Percentiles rank a stretch among this genome's conserved stretches.
Evolutionary conservation across 139 green algal species (phyloP).

Genomic region (Trebouxia sp.): DNA sequence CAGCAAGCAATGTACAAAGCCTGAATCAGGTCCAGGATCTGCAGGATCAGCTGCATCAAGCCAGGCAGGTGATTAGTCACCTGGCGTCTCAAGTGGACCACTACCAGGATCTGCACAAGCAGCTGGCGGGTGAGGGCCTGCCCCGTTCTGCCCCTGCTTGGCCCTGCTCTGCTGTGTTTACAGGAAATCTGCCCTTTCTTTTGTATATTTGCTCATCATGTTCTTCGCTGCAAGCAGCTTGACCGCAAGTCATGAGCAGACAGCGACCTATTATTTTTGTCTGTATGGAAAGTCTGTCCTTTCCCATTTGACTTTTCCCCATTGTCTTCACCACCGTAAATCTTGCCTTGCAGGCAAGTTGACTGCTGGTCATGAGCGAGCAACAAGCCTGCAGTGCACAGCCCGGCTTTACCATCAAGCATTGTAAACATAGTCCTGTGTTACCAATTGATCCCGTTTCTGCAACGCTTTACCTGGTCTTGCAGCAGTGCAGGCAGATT

Average conservation of each 20-base stretch:
- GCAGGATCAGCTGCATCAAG: conserved; percentile 6
- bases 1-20: no score
- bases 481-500: no score
- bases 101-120: background rate
- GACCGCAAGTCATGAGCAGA: no score
- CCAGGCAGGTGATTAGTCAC: background rate
- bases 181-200: background rate
- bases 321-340: background rate
- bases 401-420: conserved; percentile 10
- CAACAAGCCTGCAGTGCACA: background rate
- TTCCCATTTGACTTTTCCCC: no score
- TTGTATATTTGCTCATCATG: background rate
- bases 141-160: background rate
- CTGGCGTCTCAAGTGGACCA: background rate
- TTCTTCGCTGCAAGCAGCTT: background rate
- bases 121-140: background rate
- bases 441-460: no score
- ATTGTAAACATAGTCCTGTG: no score
- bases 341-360: background rate
- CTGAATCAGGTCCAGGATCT: background rate
- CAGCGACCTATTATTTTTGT: no score
- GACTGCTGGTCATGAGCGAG: background rate
- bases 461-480: no score
- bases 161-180: background rate
- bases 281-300: no score